Percentiles rank a stretch among this genome's conserved stretches.
Evolutionary conservation across 352 stramenopile species (phyloP).

Genomic region (Pythium plurisporium): DNA sequence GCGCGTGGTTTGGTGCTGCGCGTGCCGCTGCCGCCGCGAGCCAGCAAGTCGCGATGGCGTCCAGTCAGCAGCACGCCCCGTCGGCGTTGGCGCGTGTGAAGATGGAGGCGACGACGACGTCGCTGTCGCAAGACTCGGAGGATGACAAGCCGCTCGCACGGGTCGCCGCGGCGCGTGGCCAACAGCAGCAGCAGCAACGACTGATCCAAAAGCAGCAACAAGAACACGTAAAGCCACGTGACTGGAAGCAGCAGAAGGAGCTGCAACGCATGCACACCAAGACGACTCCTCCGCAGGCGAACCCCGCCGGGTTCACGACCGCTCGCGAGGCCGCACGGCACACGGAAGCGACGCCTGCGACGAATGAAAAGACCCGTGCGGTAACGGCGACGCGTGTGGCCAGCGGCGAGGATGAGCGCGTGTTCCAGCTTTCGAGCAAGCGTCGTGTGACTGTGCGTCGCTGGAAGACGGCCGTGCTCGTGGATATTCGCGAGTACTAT

Average conservation of each 20-base stretch:
- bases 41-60: background rate
- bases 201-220: background rate
- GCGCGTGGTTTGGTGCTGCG: conserved; percentile 8
- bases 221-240: background rate
- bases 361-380: background rate
- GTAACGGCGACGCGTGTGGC: background rate
- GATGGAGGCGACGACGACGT: background rate
- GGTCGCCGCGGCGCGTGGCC: background rate
- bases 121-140: conserved; percentile 6
- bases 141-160: conserved; percentile 4
- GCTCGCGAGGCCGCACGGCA: background rate
- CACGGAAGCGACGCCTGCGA: background rate
- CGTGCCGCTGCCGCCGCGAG: background rate
- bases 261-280: conserved; percentile 6
- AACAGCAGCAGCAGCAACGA: background rate
- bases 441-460: conserved; percentile 52
- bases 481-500: conserved; percentile 81
- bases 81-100: background rate
- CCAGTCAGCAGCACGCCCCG: background rate
- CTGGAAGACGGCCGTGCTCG: conserved; percentile 44
- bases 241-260: conserved; percentile 10
- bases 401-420: conserved; percentile 22
- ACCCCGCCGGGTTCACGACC: background rate
- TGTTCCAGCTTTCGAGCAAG: conserved; percentile 58
- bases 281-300: background rate